phyloP scores from a whole-genome alignment of 768 basidiomycete species.

The Pisolithus orientalis region DNA sequence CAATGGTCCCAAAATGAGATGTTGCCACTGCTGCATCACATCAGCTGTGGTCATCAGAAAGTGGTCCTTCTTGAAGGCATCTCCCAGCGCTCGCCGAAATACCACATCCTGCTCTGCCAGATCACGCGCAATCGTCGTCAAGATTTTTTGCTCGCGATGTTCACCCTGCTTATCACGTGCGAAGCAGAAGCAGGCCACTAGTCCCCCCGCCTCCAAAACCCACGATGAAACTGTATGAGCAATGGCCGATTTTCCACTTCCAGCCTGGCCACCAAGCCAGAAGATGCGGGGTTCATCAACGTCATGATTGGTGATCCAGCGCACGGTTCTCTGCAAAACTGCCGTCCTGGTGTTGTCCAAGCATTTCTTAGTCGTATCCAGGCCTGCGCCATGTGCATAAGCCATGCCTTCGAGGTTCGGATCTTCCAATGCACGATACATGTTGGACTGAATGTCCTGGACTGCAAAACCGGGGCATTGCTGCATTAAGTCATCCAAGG shows the following conservation, averaged over 20 bases:
- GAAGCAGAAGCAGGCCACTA: conserved; percentile 12
- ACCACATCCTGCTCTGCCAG: conserved; percentile 9
- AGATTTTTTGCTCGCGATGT: conserved; percentile 2
- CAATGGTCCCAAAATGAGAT: background rate
- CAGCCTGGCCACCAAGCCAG: conserved; percentile 6
- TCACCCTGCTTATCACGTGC: background rate
- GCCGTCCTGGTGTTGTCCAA: conserved; percentile 7
- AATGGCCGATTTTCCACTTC: background rate
- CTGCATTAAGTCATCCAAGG: background rate
- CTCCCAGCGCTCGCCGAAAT: background rate
- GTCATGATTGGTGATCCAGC: conserved; percentile 5
- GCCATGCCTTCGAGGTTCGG: background rate
- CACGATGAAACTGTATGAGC: conserved; percentile 3
- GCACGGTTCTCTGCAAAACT: conserved; percentile 8
- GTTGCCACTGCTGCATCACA: too few species aligned
- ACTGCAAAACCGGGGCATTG: background rate
- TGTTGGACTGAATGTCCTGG: background rate
- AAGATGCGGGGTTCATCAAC: conserved; percentile 2
- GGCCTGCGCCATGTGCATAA: background rate
- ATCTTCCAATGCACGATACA: background rate
- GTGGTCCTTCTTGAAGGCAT: background rate
- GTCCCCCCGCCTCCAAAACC: conserved; percentile 4
- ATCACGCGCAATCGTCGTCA: background rate
- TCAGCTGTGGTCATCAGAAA: background rate
- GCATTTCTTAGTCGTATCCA: conserved; percentile 9